A percentile compares a stretch with the other conserved stretches of the same genome.
phyloP scores from a whole-genome alignment of 148 eudicot species.

The Silene uniflora region DNA sequence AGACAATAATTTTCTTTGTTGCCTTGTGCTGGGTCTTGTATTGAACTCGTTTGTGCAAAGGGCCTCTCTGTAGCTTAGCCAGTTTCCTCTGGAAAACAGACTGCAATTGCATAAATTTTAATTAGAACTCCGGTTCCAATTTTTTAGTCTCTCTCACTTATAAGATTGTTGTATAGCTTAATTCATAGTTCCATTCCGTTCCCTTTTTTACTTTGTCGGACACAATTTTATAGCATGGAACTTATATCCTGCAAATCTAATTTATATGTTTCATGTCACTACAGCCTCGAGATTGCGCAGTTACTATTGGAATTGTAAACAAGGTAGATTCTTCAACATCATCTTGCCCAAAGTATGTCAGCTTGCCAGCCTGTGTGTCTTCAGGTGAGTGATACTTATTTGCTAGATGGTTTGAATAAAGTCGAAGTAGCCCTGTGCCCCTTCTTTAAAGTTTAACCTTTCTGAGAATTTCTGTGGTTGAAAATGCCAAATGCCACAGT shows the following conservation, averaged over 20 bases:
- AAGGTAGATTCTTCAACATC: slow-evolving; percentile 25
- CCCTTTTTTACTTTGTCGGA: no score
- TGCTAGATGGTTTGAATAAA: background rate
- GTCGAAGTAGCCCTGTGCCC: background rate
- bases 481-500: background rate
- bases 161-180: background rate
- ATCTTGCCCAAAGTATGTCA: slow-evolving; percentile 75
- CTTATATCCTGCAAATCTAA: slow-evolving; percentile 7
- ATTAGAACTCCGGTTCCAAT: background rate
- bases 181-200: background rate
- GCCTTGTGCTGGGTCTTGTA: background rate
- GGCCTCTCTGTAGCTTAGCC: no score
- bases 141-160: background rate
- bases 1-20: background rate
- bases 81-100: background rate
- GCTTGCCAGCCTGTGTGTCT: slow-evolving; percentile 57
- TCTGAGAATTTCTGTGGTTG: no score
- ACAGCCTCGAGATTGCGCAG: slow-evolving; percentile 81
- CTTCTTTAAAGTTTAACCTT: background rate
- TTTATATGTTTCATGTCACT: slow-evolving; percentile 12
- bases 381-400: slow-evolving; percentile 40
- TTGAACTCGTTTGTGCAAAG: background rate
- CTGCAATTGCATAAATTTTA: background rate
- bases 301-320: slow-evolving; percentile 19
- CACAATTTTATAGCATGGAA: background rate